Base-by-base conservation (phyloP, 75 land plant species). In the Sequoia sempervirens region DNA sequence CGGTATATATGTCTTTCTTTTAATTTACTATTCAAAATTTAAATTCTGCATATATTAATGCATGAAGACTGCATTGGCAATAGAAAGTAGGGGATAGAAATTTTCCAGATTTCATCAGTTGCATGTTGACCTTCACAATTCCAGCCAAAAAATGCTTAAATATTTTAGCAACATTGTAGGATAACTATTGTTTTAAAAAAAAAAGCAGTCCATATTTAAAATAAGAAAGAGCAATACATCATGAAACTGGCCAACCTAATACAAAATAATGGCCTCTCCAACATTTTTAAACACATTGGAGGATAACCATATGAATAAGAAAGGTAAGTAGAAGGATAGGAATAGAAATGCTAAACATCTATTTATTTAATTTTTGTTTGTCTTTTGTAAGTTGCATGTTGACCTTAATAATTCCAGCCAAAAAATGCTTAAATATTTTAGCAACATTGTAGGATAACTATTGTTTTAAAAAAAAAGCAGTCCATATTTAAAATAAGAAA, bases 1-100 rank as follows among this genome's bases (percentile, higher is more conserved):
- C 99, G 84, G 99, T 95, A 90, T 74, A 50, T 81, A n/a, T n/a
- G 37, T 82, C 18, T 70, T 68, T 61, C 20, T 79, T 79, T 40
- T n/a, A 18, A 38, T 23, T 78, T 45, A 78, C 0, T 12, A 45
- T 45, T 41, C 26, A 0, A 40, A 45, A 5, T 45, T 37, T 34
- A 30, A 20, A 26, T 26, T 81, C 40, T 38, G 28, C 13, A 38
- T 28, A 15, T 30, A 18, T 30, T 28, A 10, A 41, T 45, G 38
- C 15, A 40, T 72, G 47, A 81, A n/a, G 50, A 45, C 14, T 75
- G 78, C 15, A 13, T 75, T 43, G 14, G 13, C 40, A 45, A 45
- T 78, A 23, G 45, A 78, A 78, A 45, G 10, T n/a, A 78, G 80
- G 30, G 10, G 13, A 0, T 11, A 75, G 45, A 26, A 78, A 26